Conservation (phyloP, 2,329 filamentous ascomycete genomes). For the Huntiella moniliformis region DNA sequence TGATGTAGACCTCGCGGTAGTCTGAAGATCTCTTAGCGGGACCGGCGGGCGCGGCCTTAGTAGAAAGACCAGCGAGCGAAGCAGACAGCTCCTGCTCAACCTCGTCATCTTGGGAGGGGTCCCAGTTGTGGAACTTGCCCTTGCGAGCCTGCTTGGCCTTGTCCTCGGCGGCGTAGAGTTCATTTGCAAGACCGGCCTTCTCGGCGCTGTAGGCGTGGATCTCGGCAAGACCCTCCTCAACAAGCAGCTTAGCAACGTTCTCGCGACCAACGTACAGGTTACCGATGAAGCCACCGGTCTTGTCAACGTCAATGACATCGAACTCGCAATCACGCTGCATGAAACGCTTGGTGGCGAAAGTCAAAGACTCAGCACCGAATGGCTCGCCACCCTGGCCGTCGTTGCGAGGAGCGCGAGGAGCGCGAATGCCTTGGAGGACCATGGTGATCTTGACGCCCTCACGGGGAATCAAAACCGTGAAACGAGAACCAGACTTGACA, state of each 20-base stretch:
- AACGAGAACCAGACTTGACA: constrained; percentile 90
- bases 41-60: constrained; percentile 23
- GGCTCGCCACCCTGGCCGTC: constrained; percentile 70
- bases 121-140: constrained; percentile 85
- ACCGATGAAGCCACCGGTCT: constrained; percentile 93
- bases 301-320: constrained; percentile 86
- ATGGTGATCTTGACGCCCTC: constrained; percentile 91
- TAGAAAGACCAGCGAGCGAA: constrained; percentile 22
- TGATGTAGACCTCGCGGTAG: constrained; percentile 86
- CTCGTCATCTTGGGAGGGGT: constrained; percentile 66
- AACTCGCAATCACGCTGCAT: constrained; percentile 93
- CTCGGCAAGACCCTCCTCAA: constrained; percentile 83
- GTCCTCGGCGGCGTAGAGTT: constrained; percentile 74
- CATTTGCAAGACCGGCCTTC: constrained; percentile 73
- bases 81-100: constrained; percentile 34
- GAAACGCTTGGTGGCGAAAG: constrained; percentile 72
- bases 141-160: constrained; percentile 77
- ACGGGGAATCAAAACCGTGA: constrained; percentile 76
- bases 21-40: constrained; percentile 50
- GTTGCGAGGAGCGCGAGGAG: constrained; percentile 63
- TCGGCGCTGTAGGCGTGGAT: constrained; percentile 93
- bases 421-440: constrained; percentile 81
- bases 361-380: constrained; percentile 85
- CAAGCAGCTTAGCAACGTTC: constrained; percentile 80
- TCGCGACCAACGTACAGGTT: constrained; percentile 85